Base-by-base conservation (phyloP, 1,284 basidiomycete genomes). In the Amylostereum chailletii region DNA sequence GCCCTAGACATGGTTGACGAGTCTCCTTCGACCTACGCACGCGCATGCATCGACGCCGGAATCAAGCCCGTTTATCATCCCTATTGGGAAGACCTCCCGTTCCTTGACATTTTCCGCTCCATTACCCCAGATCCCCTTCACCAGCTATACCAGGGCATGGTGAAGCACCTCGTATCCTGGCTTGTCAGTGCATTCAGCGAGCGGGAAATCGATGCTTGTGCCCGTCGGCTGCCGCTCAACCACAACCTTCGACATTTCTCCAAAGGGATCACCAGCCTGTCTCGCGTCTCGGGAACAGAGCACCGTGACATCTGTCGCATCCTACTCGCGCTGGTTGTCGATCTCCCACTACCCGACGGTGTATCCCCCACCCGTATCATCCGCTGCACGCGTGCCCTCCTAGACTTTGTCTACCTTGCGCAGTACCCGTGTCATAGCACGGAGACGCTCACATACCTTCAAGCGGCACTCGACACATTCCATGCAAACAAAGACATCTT, bases 121-220 rank as follows among this genome's bases (percentile, higher is more conserved):
- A 65, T 73, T 32, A 66, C 67, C 0, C 71, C 70, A 1, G 69
- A 75, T 50, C 55, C 71, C 32, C 64, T 73, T 0, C 71, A 73
- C 48, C 71, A 74, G 50, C 59, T 71, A 0, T 65, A 69, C 44
- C 58, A 67, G 51, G 65, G 63, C 3, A 43, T 67, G 1, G 51
- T 65, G 47, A 65, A 64, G 42, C 65, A 66, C 43, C 41, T 65
- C 2, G 26, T 63, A 2, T 4, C 42, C 2, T 67, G 64, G 65
- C 34, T 57, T 34, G 55, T 42, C 34, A 34, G 27, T 0, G 51
- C 48, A 0, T 55, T 37, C 26, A 45, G 50, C 11, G 42, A 38
- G 2, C 44, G 37, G 3, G 62, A 61, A 40, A 42, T 64, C 8
- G 58, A 64, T 41, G 54, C 53, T 5, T 57, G 59, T 2, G 51